phyloP scores from a whole-genome alignment of 306 rosid species.

The Betula pendula region DNA sequence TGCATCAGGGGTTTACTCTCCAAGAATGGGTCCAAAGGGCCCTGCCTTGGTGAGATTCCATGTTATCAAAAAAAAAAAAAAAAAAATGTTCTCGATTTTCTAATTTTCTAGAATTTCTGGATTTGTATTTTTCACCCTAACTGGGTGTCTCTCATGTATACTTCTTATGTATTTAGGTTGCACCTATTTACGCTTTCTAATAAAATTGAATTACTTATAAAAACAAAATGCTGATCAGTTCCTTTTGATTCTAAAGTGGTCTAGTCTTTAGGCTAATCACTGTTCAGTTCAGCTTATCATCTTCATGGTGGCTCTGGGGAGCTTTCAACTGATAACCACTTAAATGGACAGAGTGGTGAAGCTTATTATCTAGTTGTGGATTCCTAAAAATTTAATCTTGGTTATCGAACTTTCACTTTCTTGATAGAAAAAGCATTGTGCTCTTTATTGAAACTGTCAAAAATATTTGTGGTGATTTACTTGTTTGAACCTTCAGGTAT shows the following conservation, averaged over 20 bases:
- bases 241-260: background rate
- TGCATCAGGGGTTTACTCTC: too few species aligned
- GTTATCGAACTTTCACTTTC: slow-evolving; percentile 9
- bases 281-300: background rate
- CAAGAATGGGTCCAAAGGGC: too few species aligned
- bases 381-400: background rate
- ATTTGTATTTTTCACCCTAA: too few species aligned
- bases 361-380: background rate
- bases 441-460: slow-evolving; percentile 28
- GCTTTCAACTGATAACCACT: slow-evolving; percentile 6
- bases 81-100: too few species aligned
- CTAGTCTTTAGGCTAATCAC: slow-evolving; percentile 7
- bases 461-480: slow-evolving; percentile 23
- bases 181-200: too few species aligned
- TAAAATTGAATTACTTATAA: too few species aligned
- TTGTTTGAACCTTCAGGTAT: slow-evolving; percentile 65
- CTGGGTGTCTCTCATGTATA: too few species aligned
- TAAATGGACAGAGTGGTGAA: background rate
- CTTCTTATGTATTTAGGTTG: too few species aligned
- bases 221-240: background rate
- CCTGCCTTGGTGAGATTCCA: too few species aligned
- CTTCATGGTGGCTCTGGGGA: slow-evolving; percentile 1
- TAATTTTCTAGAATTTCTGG: too few species aligned
- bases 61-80: too few species aligned
- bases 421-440: slow-evolving; percentile 12